A percentile compares a stretch with the other conserved stretches of the same genome.
phyloP scores from a whole-genome alignment of 2,329 filamentous ascomycete genomes.

The Phaeophleospora eucalypticola region DNA sequence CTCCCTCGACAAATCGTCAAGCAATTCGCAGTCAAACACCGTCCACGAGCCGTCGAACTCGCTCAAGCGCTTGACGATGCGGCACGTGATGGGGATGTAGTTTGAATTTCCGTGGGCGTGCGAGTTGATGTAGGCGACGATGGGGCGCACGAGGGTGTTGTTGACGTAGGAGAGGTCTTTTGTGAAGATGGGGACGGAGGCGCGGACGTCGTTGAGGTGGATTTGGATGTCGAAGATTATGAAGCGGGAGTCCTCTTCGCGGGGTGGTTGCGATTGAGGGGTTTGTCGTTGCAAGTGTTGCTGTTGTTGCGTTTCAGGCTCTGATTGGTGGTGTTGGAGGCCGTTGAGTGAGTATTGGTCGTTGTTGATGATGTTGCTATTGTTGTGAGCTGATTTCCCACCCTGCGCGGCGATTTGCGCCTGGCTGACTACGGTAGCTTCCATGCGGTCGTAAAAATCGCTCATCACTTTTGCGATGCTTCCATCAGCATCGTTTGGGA shows the following conservation, averaged over 20 bases:
- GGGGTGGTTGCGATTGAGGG: conserved; percentile 1
- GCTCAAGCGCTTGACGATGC: conserved; percentile 79
- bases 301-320: background rate
- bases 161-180: conserved; percentile 92
- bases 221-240: conserved; percentile 93
- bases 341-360: conserved; percentile 9
- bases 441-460: conserved; percentile 95
- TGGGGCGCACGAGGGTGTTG: conserved; percentile 88
- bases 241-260: conserved; percentile 65
- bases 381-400: conserved; percentile 10
- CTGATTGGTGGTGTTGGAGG: conserved; percentile 2
- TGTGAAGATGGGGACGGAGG: conserved; percentile 87
- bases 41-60: conserved; percentile 98
- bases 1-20: conserved; percentile 90
- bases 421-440: conserved; percentile 70
- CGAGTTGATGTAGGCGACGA: conserved; percentile 97
- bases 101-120: conserved; percentile 60
- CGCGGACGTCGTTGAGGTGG: conserved; percentile 90
- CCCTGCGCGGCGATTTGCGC: conserved; percentile 12
- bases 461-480: conserved; percentile 90
- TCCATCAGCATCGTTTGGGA: conserved; percentile 81
- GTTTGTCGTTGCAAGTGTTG: conserved; percentile 3
- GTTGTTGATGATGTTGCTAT: conserved; percentile 24
- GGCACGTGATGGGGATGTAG: conserved; percentile 92
- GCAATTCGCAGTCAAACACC: conserved; percentile 84